These are phyloP conservation scores for Lecanicillium sp. DNA, from an alignment of 2,329 filamentous ascomycete genomes.

Conservation along the genomic window DNA sequence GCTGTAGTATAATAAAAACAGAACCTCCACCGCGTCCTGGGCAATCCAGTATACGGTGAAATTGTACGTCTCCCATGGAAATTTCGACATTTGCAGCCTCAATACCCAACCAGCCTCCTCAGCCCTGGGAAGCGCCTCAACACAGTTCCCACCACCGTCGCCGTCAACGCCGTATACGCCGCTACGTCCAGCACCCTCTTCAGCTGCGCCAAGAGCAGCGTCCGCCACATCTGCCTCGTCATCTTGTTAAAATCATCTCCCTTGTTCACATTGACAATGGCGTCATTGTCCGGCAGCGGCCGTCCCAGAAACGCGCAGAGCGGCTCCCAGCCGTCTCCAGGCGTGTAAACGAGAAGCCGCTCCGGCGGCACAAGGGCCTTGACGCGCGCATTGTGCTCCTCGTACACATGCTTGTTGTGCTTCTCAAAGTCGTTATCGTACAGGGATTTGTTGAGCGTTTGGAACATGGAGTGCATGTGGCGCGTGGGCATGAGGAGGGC, in stretches of 20 bases:
- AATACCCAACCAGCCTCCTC: too few relatives aligned
- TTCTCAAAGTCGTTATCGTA: background rate
- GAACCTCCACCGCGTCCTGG: too few relatives aligned
- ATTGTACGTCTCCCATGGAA: too few relatives aligned
- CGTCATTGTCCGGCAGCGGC: constrained; percentile 1
- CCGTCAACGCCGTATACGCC: constrained; percentile 4
- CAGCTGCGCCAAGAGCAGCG: background rate
- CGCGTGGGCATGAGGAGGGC: constrained; percentile 5
- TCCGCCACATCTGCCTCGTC: background rate
- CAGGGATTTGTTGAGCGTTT: background rate
- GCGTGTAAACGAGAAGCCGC: constrained; percentile 9
- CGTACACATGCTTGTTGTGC: constrained; percentile 2
- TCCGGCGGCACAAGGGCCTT: constrained; percentile 8
- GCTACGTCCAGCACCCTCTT: constrained; percentile 4
- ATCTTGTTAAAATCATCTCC: background rate
- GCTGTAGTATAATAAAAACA: too few relatives aligned
- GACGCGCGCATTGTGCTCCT: constrained; percentile 8
- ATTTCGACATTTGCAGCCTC: too few relatives aligned
- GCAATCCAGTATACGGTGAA: too few relatives aligned
- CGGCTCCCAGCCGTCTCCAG: constrained; percentile 5
- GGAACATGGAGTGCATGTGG: background rate
- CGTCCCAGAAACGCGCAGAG: constrained; percentile 6
- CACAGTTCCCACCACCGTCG: constrained; percentile 1
- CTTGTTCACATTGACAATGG: constrained; percentile 4
- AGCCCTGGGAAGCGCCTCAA: background rate